Conservation (phyloP, 495 filamentous ascomycete genomes). For the Lasiosphaeria miniovina region DNA sequence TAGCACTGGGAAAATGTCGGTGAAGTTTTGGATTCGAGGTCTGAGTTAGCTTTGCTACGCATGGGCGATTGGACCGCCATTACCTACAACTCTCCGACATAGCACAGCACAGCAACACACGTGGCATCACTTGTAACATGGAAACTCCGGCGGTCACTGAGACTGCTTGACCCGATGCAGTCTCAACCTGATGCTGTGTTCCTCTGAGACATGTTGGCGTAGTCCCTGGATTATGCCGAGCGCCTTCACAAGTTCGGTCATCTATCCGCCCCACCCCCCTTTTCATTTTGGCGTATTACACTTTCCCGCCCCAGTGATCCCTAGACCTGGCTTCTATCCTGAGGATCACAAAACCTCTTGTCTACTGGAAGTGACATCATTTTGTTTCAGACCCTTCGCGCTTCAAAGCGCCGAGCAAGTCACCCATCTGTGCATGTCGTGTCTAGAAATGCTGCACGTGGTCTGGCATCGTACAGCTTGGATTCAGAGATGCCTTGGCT, state of each 20-base stretch:
- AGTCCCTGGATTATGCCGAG: not conserved
- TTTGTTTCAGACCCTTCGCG: constrained; percentile 15
- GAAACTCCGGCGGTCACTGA: not conserved
- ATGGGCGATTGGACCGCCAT: too few species aligned
- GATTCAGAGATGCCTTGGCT: too few species aligned
- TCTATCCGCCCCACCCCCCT: not conserved
- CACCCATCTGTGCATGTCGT: not conserved
- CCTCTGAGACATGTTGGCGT: constrained; percentile 3
- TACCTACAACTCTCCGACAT: not conserved
- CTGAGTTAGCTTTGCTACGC: too few species aligned
- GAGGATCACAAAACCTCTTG: constrained; percentile 11
- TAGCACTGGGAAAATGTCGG: too few species aligned
- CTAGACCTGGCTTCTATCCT: not conserved
- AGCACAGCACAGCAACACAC: not conserved
- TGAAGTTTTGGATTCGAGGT: too few species aligned
- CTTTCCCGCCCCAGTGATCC: constrained; percentile 7
- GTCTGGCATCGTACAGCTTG: not conserved
- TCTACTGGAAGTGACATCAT: constrained; percentile 10
- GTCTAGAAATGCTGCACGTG: not conserved
- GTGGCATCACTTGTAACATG: not conserved
- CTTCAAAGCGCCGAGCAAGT: not conserved
- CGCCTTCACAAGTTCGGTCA: not conserved
- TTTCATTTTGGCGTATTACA: not conserved
- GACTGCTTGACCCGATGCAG: not conserved
- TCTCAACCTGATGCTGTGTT: constrained; percentile 7